Percentiles rank a stretch among this genome's conserved stretches.
Evolutionary conservation across 305 asterid species (phyloP).

Genomic region (Fraxinus xanthoxyloides): DNA sequence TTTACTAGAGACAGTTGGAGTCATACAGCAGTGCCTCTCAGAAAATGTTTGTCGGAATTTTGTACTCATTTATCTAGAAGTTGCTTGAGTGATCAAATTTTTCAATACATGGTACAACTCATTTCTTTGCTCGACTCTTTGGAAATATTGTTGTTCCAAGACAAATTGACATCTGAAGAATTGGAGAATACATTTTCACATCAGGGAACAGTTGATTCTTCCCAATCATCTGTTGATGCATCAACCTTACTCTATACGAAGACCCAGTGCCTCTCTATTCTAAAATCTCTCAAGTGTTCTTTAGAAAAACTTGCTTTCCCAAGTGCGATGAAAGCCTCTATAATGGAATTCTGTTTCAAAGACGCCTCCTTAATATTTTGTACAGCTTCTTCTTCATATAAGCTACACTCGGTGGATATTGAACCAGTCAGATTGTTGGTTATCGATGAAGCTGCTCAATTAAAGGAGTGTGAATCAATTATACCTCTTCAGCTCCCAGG

Average conservation of each 20-base stretch:
- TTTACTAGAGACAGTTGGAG: constrained; percentile 36
- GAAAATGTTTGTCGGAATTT: constrained; percentile 34
- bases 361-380: constrained; percentile 57
- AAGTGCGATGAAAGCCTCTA: neutral
- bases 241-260: constrained; percentile 30
- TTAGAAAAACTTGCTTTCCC: constrained; percentile 40
- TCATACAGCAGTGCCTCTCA: constrained; percentile 29
- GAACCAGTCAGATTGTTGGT: constrained; percentile 50
- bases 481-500: constrained; percentile 59
- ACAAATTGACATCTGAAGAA: constrained; percentile 33
- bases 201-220: neutral
- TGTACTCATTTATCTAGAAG: constrained; percentile 53
- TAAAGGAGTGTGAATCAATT: constrained; percentile 63
- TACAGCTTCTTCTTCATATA: constrained; percentile 55
- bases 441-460: constrained; percentile 76
- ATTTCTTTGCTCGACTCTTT: constrained; percentile 34
- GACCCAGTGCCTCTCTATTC: constrained; percentile 33
- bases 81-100: constrained; percentile 27
- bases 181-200: constrained; percentile 32
- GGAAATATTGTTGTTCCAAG: constrained; percentile 35
- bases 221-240: constrained; percentile 7
- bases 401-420: constrained; percentile 34
- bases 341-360: constrained; percentile 40
- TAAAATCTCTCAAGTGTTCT: constrained; percentile 34
- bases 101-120: constrained; percentile 30